These are phyloP conservation scores for Exophiala sideris DNA, from an alignment of 2,329 filamentous ascomycete species.

Conservation along the genomic window DNA sequence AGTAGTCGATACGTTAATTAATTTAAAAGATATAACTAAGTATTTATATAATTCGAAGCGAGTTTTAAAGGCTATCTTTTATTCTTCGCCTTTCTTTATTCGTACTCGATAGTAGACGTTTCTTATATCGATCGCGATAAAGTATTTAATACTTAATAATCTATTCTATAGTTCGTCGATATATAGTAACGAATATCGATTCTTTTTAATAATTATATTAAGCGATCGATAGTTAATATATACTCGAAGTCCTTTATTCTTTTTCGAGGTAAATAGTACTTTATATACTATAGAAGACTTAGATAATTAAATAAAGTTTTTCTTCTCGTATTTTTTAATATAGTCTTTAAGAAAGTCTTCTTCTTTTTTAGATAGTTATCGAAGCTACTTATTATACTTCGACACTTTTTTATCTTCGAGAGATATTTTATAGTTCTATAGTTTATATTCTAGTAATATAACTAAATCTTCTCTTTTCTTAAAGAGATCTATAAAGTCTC, in stretches of 20 bases:
- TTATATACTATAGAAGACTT: not conserved
- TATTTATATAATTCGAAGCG: conserved; percentile 11
- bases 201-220: too few relatives aligned
- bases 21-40: not conserved
- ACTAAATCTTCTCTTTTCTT: not conserved
- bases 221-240: not conserved
- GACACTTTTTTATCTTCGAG: not conserved
- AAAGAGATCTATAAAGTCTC: not conserved
- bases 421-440: not conserved
- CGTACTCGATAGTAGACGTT: too few relatives aligned
- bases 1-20: not conserved
- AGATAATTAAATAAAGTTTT: not conserved
- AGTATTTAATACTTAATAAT: too few relatives aligned
- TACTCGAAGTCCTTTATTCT: not conserved
- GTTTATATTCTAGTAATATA: not conserved
- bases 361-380: not conserved
- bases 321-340: not conserved
- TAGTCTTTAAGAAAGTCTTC: not conserved
- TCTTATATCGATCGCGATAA: too few relatives aligned
- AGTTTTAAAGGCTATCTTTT: too few relatives aligned
- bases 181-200: too few relatives aligned
- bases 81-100: too few relatives aligned
- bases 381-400: too few relatives aligned
- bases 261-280: not conserved
- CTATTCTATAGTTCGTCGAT: not conserved